Conservation (phyloP, 2,329 filamentous ascomycete genomes). For the Fusarium napiforme region DNA sequence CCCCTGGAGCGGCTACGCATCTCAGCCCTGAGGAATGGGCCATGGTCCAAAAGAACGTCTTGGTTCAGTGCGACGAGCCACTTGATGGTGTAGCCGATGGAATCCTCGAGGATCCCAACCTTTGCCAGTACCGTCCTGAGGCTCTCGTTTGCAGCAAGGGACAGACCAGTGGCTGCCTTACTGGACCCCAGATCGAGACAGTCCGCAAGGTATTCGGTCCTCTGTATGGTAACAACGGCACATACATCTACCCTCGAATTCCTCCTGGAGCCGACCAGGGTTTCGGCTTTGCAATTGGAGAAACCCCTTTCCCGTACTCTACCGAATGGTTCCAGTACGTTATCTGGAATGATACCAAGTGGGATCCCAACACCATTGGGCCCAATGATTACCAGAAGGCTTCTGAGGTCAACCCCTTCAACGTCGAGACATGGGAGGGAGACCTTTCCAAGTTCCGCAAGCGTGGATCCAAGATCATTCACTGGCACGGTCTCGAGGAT, state of each 20-base stretch:
- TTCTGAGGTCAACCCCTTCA: constrained; percentile 17
- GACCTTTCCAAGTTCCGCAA: constrained; percentile 53
- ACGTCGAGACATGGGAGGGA: constrained; percentile 49
- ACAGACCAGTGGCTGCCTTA: constrained; percentile 21
- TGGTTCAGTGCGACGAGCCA: constrained; percentile 60
- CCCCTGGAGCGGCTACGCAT: constrained; percentile 13
- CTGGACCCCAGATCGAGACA: constrained; percentile 10
- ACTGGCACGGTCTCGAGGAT: constrained; percentile 57
- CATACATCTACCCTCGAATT: constrained; percentile 32
- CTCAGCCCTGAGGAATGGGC: constrained; percentile 51
- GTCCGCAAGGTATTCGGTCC: constrained; percentile 29
- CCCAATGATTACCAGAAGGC: constrained; percentile 55
- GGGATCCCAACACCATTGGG: constrained; percentile 42
- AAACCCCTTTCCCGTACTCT: constrained; percentile 12
- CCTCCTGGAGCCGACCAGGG: constrained; percentile 40
- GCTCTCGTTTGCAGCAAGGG: constrained; percentile 50
- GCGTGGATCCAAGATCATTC: constrained; percentile 56
- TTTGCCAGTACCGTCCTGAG: constrained; percentile 58
- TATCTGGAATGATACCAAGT: constrained; percentile 53
- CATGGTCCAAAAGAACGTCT: constrained; percentile 55
- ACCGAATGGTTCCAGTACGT: constrained; percentile 53
- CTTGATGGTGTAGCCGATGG: constrained; percentile 61
- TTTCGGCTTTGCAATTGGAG: constrained; percentile 41
- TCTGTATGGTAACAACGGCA: constrained; percentile 46
- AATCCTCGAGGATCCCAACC: constrained; percentile 59